Percentiles rank a stretch among this genome's conserved stretches.
Conservation (phyloP, 768 basidiomycete genomes). For the Kwoniella sp. region DNA sequence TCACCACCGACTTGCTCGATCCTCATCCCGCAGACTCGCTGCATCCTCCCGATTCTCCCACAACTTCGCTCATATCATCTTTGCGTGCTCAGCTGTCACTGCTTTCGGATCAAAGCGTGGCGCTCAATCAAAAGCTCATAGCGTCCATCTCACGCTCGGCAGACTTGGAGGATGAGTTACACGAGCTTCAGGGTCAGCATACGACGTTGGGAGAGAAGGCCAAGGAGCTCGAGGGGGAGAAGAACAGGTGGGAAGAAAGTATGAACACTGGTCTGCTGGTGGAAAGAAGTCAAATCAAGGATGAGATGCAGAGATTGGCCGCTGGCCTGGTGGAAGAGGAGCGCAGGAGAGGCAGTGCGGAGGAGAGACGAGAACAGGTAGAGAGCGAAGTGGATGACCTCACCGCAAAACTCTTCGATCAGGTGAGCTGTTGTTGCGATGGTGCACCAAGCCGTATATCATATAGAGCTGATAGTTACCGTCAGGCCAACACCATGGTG, state of each 20-base stretch:
- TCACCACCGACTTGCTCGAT: conserved; percentile 13
- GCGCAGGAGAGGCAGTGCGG: conserved; percentile 81
- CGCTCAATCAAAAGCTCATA: conserved; percentile 89
- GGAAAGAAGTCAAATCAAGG: conserved; percentile 81
- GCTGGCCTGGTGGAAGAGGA: conserved; percentile 94
- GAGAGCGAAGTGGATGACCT: conserved; percentile 94
- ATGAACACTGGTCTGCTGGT: conserved; percentile 88
- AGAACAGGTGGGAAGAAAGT: conserved; percentile 78
- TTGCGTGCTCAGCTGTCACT: conserved; percentile 78
- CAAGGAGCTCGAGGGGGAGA: conserved; percentile 76
- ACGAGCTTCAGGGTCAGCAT: conserved; percentile 53
- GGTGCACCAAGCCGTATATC: too few species aligned
- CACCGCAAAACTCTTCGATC: conserved; percentile 76
- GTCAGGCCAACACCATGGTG: conserved; percentile 99
- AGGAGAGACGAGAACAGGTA: conserved; percentile 71
- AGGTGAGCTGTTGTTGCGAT: conserved; percentile 43
- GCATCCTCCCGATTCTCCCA: conserved; percentile 66
- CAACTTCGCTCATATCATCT: conserved; percentile 65
- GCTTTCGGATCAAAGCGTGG: conserved; percentile 79
- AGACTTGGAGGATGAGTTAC: conserved; percentile 83
- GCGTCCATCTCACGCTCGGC: conserved; percentile 85
- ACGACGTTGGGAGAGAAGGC: conserved; percentile 59
- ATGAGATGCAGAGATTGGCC: conserved; percentile 89
- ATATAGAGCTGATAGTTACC: too few species aligned
- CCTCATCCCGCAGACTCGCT: conserved; percentile 38